Evolutionary conservation across 345 rosid genomes (phyloP).

Genomic region (Gynandropsis gynandra): DNA sequence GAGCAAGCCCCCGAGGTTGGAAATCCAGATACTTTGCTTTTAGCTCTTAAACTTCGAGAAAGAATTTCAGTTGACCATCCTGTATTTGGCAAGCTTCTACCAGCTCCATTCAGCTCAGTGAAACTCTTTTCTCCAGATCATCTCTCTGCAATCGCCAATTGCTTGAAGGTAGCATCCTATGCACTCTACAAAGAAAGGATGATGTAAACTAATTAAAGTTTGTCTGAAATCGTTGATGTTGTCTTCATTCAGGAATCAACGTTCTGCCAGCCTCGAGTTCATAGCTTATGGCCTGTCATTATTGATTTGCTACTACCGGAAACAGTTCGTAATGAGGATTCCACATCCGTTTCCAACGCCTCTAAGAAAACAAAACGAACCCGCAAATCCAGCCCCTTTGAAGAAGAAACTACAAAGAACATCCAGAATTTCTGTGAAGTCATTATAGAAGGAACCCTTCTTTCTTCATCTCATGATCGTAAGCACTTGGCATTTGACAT

Average conservation of each 20-base stretch:
- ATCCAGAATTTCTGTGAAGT: conserved; percentile 50
- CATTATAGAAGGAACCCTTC: conserved; percentile 68
- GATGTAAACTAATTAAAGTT: conserved; percentile 11
- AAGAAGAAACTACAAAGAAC: conserved; percentile 64
- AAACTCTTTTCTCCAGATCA: conserved; percentile 64
- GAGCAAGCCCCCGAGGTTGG: conserved; percentile 60
- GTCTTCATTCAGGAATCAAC: conserved; percentile 70
- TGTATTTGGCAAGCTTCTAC: conserved; percentile 56
- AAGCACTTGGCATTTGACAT: conserved; percentile 85
- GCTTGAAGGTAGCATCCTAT: conserved; percentile 63
- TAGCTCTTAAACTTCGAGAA: conserved; percentile 63
- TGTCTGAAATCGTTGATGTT: conserved; percentile 5
- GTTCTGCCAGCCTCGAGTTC: conserved; percentile 95
- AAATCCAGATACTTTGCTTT: conserved; percentile 90
- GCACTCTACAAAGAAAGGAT: conserved; percentile 11
- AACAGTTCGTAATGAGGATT: conserved; percentile 58
- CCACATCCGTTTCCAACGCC: conserved; percentile 47
- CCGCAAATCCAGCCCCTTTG: conserved; percentile 62
- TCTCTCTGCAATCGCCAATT: conserved; percentile 52
- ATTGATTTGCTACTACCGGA: conserved; percentile 74
- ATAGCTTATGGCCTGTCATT: conserved; percentile 75
- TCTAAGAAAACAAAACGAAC: conserved; percentile 70
- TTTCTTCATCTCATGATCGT: conserved; percentile 88
- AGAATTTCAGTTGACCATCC: conserved; percentile 41
- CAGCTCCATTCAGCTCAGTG: conserved; percentile 65